Evolutionary conservation across 371 early-diverging fungal genomes (phyloP), one percentile per base, ranked within the genome.

Genomic region (Saksenaea vasiformis): DNA sequence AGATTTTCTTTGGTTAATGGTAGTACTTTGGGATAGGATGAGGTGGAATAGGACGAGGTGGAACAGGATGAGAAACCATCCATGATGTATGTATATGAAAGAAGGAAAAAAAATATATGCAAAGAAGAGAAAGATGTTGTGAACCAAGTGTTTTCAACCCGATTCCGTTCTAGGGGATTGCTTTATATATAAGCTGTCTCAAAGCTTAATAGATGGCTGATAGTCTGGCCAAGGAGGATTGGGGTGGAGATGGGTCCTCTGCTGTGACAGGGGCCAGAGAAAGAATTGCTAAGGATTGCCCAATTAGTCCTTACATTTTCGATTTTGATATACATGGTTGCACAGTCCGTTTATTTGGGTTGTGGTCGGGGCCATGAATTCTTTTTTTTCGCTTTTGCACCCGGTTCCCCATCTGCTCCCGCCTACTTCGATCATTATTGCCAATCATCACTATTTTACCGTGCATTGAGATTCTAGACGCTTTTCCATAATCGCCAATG

Each of bases 1-100:
- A 67, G 54, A 39, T 67, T 67, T 56, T 67, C 67, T 54, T 67
- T 67, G 19, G 67, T 67, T 5, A 67, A 35, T 14, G 67, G 67
- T 24, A 24, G 47, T 53, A 24, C 22, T 47, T 47, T 47, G 22
- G 22, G 22, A 41, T 14, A 41, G 43, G 43, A 41, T 17, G 43
- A 47, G n/a, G 51, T 22, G n/a, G 51, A 47, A 8, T n/a, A 22
- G n/a, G 44, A 44, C 8, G 44, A n/a, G n/a, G 11, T 44, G 44
- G 10, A 44, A 19, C 13, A 38, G 4, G 51, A 47, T 47, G 24
- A 47, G 24, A 22, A 47, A 17, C 17, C 24, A 47, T 47, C 51
- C 51, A 47, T 47, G 51, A 22, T 47, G 24, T 47, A 11, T 22
- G 22, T 8, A 22, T 31, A 7, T 31, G 31, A 47, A 47, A 47